Conservation (phyloP, 2,329 filamentous ascomycete species). For the Phaeoacremonium minimum region DNA sequence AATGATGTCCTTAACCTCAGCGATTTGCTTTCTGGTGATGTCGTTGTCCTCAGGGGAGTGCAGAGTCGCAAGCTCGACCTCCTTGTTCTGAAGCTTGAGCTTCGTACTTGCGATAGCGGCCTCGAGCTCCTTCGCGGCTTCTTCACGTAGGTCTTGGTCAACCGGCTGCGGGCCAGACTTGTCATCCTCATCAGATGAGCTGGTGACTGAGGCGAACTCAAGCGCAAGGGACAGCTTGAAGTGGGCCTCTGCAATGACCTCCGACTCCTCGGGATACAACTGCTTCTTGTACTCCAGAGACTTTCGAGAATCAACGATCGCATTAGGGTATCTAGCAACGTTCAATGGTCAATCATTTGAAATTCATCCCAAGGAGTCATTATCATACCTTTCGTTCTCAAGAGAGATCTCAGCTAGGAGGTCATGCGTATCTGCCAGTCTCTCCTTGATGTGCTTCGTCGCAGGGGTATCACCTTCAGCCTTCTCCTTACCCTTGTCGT, state of each 20-base stretch:
- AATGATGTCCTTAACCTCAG: constrained; percentile 73
- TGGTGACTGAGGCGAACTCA: constrained; percentile 82
- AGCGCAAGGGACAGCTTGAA: constrained; percentile 94
- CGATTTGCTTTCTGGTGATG: constrained; percentile 55
- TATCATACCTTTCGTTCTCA: constrained; percentile 75
- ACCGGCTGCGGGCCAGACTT: constrained; percentile 41
- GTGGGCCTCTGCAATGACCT: constrained; percentile 88
- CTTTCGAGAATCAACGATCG: constrained; percentile 77
- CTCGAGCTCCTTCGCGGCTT: constrained; percentile 68
- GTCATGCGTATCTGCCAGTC: constrained; percentile 89
- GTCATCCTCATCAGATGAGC: constrained; percentile 42
- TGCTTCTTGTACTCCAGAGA: constrained; percentile 75
- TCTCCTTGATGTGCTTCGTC: constrained; percentile 67
- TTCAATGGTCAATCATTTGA: background rate
- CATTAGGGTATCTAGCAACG: constrained; percentile 64
- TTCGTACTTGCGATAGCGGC: constrained; percentile 69
- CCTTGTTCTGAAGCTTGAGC: constrained; percentile 65
- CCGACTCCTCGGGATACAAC: constrained; percentile 75
- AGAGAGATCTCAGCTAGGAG: constrained; percentile 94
- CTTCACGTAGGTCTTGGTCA: constrained; percentile 66
- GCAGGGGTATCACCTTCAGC: constrained; percentile 28
- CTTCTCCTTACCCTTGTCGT: constrained; percentile 31
- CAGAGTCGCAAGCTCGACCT: constrained; percentile 59
- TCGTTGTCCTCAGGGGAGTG: constrained; percentile 66
- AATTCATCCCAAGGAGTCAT: background rate